Evolutionary conservation across 1,284 basidiomycete species (phyloP).

Genomic region (Phlebopus sp.): DNA sequence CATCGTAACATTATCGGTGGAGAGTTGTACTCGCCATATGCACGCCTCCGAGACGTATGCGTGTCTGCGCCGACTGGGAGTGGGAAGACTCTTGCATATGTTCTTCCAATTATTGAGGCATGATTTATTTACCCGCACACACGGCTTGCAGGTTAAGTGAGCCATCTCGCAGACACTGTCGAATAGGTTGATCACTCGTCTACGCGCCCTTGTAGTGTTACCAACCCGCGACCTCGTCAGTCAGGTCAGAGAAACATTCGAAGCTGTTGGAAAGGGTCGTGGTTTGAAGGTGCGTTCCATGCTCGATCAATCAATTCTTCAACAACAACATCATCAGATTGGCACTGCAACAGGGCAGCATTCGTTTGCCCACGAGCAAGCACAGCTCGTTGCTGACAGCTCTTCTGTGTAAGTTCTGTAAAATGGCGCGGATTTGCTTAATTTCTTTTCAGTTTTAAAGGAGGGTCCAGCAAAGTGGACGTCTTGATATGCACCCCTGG

Average conservation of each 20-base stretch:
- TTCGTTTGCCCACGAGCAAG: constrained; percentile 80
- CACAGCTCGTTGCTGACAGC: constrained; percentile 61
- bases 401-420: constrained; percentile 40
- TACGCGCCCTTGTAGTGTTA: constrained; percentile 90
- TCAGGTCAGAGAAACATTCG: constrained; percentile 92
- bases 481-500: constrained; percentile 96
- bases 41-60: constrained; percentile 82
- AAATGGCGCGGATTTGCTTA: neutral
- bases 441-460: constrained; percentile 47
- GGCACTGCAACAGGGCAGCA: constrained; percentile 81
- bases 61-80: constrained; percentile 98
- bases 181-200: constrained; percentile 69
- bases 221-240: constrained; percentile 95
- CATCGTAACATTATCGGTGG: constrained; percentile 36
- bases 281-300: constrained; percentile 68
- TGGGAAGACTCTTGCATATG: constrained; percentile 95
- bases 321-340: constrained; percentile 44
- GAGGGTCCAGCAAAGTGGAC: constrained; percentile 88
- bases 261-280: constrained; percentile 80
- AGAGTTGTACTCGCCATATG: constrained; percentile 48
- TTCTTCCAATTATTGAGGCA: constrained; percentile 89
- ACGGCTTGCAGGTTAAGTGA: constrained; percentile 3
- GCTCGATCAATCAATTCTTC: neutral
- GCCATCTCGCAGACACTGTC: constrained; percentile 58
- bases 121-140: constrained; percentile 12